phyloP scores from a whole-genome alignment of 768 basidiomycete species.

The Hypholoma fasciculare region DNA sequence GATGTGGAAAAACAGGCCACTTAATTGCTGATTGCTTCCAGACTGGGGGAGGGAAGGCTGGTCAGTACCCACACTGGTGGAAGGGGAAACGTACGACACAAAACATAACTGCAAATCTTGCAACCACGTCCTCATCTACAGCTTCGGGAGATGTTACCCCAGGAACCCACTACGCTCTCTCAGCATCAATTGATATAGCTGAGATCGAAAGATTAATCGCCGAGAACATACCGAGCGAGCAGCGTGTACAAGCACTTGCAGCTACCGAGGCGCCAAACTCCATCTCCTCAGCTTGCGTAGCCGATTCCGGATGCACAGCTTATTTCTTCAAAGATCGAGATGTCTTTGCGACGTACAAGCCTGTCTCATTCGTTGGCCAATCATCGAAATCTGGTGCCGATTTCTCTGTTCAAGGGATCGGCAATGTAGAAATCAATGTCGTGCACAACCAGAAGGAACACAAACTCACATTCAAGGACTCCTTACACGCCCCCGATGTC shows the following conservation, averaged over 20 bases:
- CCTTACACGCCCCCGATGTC: slow-evolving; percentile 11
- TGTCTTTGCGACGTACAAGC: background rate
- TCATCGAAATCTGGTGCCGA: slow-evolving; percentile 7
- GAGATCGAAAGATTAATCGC: background rate
- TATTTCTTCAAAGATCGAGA: slow-evolving; percentile 9
- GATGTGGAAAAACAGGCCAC: slow-evolving; percentile 12
- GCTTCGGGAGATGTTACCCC: background rate
- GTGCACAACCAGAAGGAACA: background rate
- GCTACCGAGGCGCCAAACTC: background rate
- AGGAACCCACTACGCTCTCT: slow-evolving; percentile 1
- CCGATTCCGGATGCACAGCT: slow-evolving; percentile 9
- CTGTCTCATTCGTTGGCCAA: background rate
- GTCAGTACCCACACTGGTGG: slow-evolving; percentile 17
- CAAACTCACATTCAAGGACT: slow-evolving; percentile 3
- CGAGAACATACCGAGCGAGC: background rate
- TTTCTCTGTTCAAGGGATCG: slow-evolving; percentile 6
- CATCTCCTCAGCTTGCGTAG: slow-evolving; percentile 3
- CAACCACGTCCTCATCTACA: background rate
- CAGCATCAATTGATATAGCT: background rate
- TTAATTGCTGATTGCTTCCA: slow-evolving; percentile 13
- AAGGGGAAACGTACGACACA: slow-evolving; percentile 7
- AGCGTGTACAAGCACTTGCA: background rate
- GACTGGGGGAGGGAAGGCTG: slow-evolving; percentile 17
- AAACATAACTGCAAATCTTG: background rate
- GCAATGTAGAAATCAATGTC: slow-evolving; percentile 4